Base-by-base conservation (phyloP, 2,329 filamentous ascomycete genomes). In the Colletotrichum destructivum region DNA sequence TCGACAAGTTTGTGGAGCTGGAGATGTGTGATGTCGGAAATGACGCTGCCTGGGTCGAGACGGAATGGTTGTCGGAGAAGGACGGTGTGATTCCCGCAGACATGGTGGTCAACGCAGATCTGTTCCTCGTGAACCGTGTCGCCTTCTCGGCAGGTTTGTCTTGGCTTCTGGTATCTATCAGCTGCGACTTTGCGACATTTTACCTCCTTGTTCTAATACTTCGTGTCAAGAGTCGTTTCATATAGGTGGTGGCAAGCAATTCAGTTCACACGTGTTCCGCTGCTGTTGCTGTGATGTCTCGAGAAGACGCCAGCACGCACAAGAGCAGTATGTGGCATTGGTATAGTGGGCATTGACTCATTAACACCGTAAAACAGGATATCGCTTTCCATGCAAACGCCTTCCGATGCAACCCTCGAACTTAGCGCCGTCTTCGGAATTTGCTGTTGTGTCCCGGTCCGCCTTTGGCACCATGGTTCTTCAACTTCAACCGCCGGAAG, bases 401-500 rank as follows among this genome's bases (percentile, higher is more conserved):
- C 9, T 38, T 38, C 35, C 35, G 9, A 60, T 4, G 8, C 16
- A 35, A 35, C 2, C 54, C 18, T 31, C 9, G 21, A 49, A 49
- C 65, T 80, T 75, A 83, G 47, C 82, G 75, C 76, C 85, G 84
- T 73, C 90, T 83, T 67, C 89, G 84, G 78, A 91, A 92, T 64
- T 85, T 85, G 78, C 88, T 90, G 69, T 87, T 87, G 77, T 85
- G 83, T 2, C 84, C 88, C 23, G 88, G 84, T 4, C 89, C 89
- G 2, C 90, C 90, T 79, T 91, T 92, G n/a, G 88, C 82, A 4
- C 90, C 90, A 3, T 84, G 82, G 75, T 91, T 91, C 75, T 84
- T 85, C 77, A 93, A 81, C 83, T 93, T 92, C 71, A 93, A 79
- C 66, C 89, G 82, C 79, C 90, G 90, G 80, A 92, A 93, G 81